Percentiles rank a stretch among this genome's conserved stretches.
phyloP scores from a whole-genome alignment of 208 protist genomes.

The Crithidia acanthocephali region DNA sequence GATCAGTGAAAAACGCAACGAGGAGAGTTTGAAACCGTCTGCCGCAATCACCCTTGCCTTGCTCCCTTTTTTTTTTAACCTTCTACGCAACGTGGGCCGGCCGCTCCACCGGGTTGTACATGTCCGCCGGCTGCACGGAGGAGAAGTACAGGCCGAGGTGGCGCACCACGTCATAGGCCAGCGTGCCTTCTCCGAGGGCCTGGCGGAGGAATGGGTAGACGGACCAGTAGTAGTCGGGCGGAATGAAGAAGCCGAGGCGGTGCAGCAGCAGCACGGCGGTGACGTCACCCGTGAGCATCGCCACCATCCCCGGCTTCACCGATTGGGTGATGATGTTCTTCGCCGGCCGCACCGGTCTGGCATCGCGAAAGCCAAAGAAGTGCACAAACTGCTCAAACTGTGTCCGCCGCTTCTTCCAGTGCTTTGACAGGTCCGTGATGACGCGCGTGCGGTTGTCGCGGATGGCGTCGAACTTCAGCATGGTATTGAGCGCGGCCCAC shows the following conservation, averaged over 20 bases:
- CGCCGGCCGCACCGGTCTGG: constrained; percentile 40
- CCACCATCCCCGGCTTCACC: constrained; percentile 83
- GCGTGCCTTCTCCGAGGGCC: constrained; percentile 46
- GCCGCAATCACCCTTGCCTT: background rate
- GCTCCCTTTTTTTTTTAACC: no score
- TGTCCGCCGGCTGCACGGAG: constrained; percentile 40
- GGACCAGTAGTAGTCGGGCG: constrained; percentile 86
- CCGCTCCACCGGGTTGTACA: constrained; percentile 72
- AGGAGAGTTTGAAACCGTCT: background rate
- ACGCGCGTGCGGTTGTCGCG: constrained; percentile 87
- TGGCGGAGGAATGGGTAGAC: constrained; percentile 80
- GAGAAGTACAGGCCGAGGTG: constrained; percentile 75
- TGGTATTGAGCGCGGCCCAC: constrained; percentile 62
- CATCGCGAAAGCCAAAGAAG: constrained; percentile 85
- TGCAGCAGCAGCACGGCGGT: constrained; percentile 75
- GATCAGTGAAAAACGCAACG: no score
- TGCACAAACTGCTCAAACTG: constrained; percentile 90
- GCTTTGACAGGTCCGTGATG: constrained; percentile 87
- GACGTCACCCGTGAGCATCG: constrained; percentile 76
- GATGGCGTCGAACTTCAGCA: constrained; percentile 86
- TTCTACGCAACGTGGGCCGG: constrained; percentile 1
- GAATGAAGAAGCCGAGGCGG: constrained; percentile 82
- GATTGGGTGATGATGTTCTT: constrained; percentile 86
- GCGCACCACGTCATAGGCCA: constrained; percentile 63
- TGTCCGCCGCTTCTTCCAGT: constrained; percentile 77